Evolutionary conservation across 1,284 basidiomycete genomes (phyloP).

Genomic region (Pseudozyma sp.): DNA sequence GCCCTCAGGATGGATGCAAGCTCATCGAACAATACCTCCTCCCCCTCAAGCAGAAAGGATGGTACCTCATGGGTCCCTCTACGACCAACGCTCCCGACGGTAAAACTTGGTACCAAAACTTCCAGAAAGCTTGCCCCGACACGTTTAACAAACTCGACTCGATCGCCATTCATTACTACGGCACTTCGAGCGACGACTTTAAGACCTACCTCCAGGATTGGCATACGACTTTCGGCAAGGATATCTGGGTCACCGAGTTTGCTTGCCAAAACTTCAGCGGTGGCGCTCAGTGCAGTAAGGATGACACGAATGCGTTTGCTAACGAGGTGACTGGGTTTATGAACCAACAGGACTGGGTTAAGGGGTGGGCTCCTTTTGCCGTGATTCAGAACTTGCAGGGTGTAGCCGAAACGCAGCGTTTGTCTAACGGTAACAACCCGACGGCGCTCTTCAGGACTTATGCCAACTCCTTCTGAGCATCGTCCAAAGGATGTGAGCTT

Average conservation of each 20-base stretch:
- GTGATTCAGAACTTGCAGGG: conserved; percentile 61
- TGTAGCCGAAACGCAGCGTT: conserved; percentile 45
- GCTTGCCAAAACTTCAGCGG: conserved; percentile 67
- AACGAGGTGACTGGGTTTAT: conserved; percentile 69
- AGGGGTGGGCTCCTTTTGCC: conserved; percentile 59
- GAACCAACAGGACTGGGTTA: conserved; percentile 56
- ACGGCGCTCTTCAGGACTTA: conserved; percentile 46
- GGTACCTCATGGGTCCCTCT: conserved; percentile 60
- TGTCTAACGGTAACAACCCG: conserved; percentile 47
- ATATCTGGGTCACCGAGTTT: conserved; percentile 63
- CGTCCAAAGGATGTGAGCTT: too few species aligned
- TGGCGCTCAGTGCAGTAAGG: conserved; percentile 69
- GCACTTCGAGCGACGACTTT: conserved; percentile 47
- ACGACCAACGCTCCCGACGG: conserved; percentile 57
- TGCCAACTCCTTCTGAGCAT: conserved; percentile 24
- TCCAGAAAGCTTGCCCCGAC: conserved; percentile 44
- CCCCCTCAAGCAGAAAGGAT: conserved; percentile 59
- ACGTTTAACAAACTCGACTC: conserved; percentile 58
- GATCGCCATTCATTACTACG: conserved; percentile 64
- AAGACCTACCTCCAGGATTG: conserved; percentile 55
- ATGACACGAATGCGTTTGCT: conserved; percentile 70
- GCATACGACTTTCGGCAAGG: conserved; percentile 49
- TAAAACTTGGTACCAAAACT: conserved; percentile 54
- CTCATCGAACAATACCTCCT: conserved; percentile 57
- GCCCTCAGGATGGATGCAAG: conserved; percentile 40